Evolutionary conservation across 352 stramenopile genomes (phyloP).

Genomic region (Pythium coloratum): DNA sequence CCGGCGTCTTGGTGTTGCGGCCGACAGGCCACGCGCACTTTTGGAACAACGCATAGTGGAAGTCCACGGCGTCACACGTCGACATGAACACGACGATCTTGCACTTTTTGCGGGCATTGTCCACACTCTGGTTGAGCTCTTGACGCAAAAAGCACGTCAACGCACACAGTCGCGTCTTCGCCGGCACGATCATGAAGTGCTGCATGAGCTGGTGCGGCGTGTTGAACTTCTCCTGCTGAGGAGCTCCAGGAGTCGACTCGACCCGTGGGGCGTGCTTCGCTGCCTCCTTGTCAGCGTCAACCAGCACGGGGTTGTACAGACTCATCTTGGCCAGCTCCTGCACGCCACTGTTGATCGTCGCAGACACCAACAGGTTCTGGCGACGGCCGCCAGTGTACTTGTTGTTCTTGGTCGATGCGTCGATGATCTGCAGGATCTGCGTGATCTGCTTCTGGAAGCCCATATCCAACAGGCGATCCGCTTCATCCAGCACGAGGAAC

Average conservation of each 20-base stretch:
- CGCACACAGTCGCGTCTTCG: conserved; percentile 92
- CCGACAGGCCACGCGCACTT: conserved; percentile 69
- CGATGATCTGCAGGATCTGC: conserved; percentile 95
- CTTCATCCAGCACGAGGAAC: conserved; percentile 98
- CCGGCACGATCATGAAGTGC: conserved; percentile 94
- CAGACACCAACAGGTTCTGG: conserved; percentile 86
- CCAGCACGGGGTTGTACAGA: conserved; percentile 66
- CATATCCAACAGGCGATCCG: conserved; percentile 99
- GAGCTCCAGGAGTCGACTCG: background rate
- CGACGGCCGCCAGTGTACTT: conserved; percentile 33
- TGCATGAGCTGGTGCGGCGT: conserved; percentile 94
- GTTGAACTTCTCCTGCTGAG: conserved; percentile 70
- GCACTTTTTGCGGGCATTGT: conserved; percentile 40
- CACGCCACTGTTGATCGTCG: conserved; percentile 87
- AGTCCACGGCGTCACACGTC: conserved; percentile 97
- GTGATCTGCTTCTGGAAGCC: conserved; percentile 99
- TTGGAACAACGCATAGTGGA: conserved; percentile 92
- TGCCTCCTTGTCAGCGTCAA: conserved; percentile 68
- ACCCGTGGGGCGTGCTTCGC: conserved; percentile 3
- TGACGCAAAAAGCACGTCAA: conserved; percentile 91
- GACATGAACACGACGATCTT: conserved; percentile 97
- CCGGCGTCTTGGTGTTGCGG: background rate
- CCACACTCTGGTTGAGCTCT: conserved; percentile 50
- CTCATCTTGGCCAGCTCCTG: conserved; percentile 83
- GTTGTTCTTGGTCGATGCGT: conserved; percentile 64